A percentile compares a stretch with the other conserved stretches of the same genome.
Conservation (phyloP, 163 green algal genomes). For the Volvox carteri region DNA sequence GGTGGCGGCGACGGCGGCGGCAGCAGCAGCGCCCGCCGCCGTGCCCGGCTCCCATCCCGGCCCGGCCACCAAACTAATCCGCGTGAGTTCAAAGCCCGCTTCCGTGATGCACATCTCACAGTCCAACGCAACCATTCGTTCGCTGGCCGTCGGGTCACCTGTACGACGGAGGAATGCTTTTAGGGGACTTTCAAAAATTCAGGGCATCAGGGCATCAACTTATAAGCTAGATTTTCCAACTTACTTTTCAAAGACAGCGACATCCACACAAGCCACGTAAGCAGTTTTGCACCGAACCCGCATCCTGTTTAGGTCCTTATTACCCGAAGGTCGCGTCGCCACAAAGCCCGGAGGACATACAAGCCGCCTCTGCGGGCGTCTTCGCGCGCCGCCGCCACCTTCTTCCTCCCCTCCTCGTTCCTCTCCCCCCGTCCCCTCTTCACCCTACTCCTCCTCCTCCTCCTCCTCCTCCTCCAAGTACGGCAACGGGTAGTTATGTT, state of each 20-base stretch:
- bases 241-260: too few relatives aligned
- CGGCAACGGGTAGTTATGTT: slow-evolving; percentile 74
- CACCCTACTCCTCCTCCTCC: too few relatives aligned
- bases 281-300: too few relatives aligned
- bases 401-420: neutral
- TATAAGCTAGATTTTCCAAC: too few relatives aligned
- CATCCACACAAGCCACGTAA: too few relatives aligned
- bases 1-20: too few relatives aligned
- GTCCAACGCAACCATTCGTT: slow-evolving; percentile 79
- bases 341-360: slow-evolving; percentile 67
- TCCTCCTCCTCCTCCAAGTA: slow-evolving; percentile 11
- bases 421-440: too few relatives aligned
- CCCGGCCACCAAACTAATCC: slow-evolving; percentile 81
- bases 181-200: too few relatives aligned
- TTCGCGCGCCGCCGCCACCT: too few relatives aligned
- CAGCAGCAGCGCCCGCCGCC: neutral
- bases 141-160: slow-evolving; percentile 23
- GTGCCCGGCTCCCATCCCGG: slow-evolving; percentile 66
- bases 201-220: too few relatives aligned
- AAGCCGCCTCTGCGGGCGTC: slow-evolving; percentile 40
- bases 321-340: slow-evolving; percentile 16
- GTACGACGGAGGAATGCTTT: too few relatives aligned
- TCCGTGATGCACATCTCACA: slow-evolving; percentile 95
- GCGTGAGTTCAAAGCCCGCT: slow-evolving; percentile 85
- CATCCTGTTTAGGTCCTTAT: too few relatives aligned